These are phyloP conservation scores for Leishmania braziliensis DNA, from an alignment of 208 protist species.

Conservation along the genomic window DNA sequence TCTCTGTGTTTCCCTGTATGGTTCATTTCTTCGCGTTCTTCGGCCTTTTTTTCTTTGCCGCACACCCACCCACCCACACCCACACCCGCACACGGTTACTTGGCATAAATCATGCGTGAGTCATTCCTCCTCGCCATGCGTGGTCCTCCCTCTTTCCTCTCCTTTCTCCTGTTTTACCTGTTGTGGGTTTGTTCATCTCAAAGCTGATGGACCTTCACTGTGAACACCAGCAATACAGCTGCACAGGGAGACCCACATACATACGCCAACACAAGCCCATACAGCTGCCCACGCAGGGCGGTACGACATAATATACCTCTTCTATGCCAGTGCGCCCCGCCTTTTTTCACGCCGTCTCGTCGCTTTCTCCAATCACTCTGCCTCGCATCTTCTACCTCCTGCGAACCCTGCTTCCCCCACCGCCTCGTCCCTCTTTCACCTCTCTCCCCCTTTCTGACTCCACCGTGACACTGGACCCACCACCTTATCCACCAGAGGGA, in stretches of 20 bases:
- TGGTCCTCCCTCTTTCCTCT: background rate
- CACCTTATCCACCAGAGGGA: background rate
- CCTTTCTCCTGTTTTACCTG: background rate
- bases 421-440: background rate
- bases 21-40: background rate
- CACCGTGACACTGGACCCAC: background rate
- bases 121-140: background rate
- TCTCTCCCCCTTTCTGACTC: background rate
- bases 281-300: background rate
- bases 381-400: background rate
- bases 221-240: background rate
- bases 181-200: background rate
- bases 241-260: background rate
- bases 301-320: background rate
- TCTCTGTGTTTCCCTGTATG: too few species aligned
- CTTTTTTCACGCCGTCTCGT: background rate
- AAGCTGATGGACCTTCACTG: background rate
- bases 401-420: background rate
- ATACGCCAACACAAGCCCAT: background rate
- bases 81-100: background rate
- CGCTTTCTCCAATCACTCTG: background rate
- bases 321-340: background rate
- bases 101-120: background rate
- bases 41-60: background rate
- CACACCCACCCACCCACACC: background rate